These are phyloP conservation scores for Sugiyamaella smithiae DNA, from an alignment of 805 yeast genomes.

Conservation along the genomic window DNA sequence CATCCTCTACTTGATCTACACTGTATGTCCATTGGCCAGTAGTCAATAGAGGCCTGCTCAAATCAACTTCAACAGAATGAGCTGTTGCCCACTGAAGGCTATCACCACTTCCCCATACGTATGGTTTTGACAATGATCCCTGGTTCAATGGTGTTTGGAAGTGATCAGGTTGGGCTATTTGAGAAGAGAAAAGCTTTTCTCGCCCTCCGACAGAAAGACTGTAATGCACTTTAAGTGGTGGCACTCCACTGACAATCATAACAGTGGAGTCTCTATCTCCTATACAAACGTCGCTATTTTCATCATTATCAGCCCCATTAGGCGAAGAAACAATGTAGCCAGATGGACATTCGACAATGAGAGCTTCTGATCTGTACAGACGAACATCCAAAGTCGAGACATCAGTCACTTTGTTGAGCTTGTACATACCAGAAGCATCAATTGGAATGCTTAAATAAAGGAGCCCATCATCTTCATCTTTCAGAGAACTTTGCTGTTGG, in stretches of 20 bases:
- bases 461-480: conserved; percentile 8
- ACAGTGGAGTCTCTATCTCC: conserved; percentile 53
- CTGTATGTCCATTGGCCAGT: conserved; percentile 56
- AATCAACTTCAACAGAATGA: conserved; percentile 39
- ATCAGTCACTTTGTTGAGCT: conserved; percentile 65
- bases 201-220: conserved; percentile 35
- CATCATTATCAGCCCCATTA: conserved; percentile 29
- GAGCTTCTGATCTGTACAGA: conserved; percentile 56
- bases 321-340: conserved; percentile 47
- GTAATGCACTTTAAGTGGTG: conserved; percentile 66
- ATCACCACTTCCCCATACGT: conserved; percentile 18
- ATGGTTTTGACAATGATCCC: conserved; percentile 21
- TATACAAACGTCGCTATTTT: conserved; percentile 53
- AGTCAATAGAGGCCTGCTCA: conserved; percentile 42
- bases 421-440: conserved; percentile 71
- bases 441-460: conserved; percentile 64
- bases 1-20: conserved; percentile 60
- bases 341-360: conserved; percentile 74
- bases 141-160: conserved; percentile 36
- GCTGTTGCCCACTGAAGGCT: conserved; percentile 37
- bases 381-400: conserved; percentile 55
- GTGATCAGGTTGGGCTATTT: conserved; percentile 48
- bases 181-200: conserved; percentile 43
- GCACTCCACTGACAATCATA: conserved; percentile 66
- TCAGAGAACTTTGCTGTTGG: conserved; percentile 17